A percentile compares a stretch with the other conserved stretches of the same genome.
Evolutionary conservation across 345 rosid genomes (phyloP).

Genomic region (Lumnitzera racemosa): DNA sequence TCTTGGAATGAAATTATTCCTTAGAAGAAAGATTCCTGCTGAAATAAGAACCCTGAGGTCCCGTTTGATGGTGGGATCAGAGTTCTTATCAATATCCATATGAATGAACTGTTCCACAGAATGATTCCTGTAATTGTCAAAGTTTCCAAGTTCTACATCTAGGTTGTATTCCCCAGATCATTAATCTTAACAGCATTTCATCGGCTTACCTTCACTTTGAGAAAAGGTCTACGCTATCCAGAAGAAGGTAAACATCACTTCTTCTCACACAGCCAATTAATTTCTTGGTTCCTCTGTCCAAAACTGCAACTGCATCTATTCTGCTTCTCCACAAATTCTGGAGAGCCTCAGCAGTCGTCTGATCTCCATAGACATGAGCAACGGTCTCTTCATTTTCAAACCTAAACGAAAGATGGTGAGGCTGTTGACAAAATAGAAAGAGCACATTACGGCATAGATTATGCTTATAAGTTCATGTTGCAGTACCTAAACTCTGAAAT

Average conservation of each 20-base stretch:
- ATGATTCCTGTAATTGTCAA: conserved; percentile 14
- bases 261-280: too few species aligned
- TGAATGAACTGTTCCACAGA: conserved; percentile 21
- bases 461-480: too few species aligned
- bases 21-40: conserved; percentile 20
- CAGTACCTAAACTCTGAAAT: conserved; percentile 22
- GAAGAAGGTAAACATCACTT: too few species aligned
- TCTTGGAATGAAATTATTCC: conserved; percentile 21
- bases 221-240: too few species aligned
- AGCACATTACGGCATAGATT: too few species aligned
- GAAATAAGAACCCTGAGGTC: conserved; percentile 20
- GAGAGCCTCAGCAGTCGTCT: conserved; percentile 26
- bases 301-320: not conserved
- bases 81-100: conserved; percentile 9
- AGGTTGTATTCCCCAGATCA: not conserved
- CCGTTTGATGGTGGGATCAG: conserved; percentile 13
- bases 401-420: conserved; percentile 7
- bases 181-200: conserved; percentile 9
- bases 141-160: too few species aligned
- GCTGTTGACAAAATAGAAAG: not conserved
- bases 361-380: conserved; percentile 18
- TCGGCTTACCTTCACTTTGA: too few species aligned
- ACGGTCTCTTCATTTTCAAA: conserved; percentile 21
- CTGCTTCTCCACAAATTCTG: conserved; percentile 15
- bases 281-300: too few species aligned